Evolutionary conservation across 2,329 filamentous ascomycete species (phyloP), one percentile per base, ranked within the genome.

Genomic region (Paecilomyces sp.): DNA sequence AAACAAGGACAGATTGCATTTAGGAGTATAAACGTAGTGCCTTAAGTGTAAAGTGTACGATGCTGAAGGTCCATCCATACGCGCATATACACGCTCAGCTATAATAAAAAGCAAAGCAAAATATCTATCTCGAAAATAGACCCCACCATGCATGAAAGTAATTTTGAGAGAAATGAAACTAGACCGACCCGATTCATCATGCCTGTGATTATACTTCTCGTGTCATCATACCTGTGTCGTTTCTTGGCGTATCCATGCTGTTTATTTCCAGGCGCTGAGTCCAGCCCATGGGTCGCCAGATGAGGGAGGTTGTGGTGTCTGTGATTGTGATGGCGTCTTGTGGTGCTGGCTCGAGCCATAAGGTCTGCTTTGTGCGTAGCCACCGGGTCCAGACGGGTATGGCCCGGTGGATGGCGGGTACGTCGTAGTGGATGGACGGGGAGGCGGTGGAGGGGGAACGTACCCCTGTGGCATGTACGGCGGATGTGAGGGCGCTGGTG

Each of bases 241-340:
- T 12, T 12, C 22, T 51, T 11, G 9, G 15, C 22, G 9, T 51
- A 8, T 51, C 2, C 41, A 51, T 56, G 24, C 13, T 34, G 59
- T 71, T 63, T 9, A 89, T 72, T 88, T 88, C 87, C 87, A 90
- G 54, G 82, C 83, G 75, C 83, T 88, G 65, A 91, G 72, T 3
- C 87, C 88, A 15, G 87, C 86, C 87, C 87, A 91, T 7, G 87
- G 88, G 78, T 91, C 86, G 62, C 68, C 67, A 12, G 69, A 62
- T 52, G 67, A 68, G 33, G 71, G 66, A 56, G 72, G 71, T 56
- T 70, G 64, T 58, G 68, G 67, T 22, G 59, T 50, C 61, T 74
- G 71, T 1, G 70, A 66, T 64, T 76, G 74, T 60, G 76, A 76
- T 54, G 74, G 73, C 11, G 68, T 64, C 54, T 72, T 72, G 62